Evolutionary conservation across 495 filamentous ascomycete genomes (phyloP).

Genomic region (Aspergillus conjunctus): DNA sequence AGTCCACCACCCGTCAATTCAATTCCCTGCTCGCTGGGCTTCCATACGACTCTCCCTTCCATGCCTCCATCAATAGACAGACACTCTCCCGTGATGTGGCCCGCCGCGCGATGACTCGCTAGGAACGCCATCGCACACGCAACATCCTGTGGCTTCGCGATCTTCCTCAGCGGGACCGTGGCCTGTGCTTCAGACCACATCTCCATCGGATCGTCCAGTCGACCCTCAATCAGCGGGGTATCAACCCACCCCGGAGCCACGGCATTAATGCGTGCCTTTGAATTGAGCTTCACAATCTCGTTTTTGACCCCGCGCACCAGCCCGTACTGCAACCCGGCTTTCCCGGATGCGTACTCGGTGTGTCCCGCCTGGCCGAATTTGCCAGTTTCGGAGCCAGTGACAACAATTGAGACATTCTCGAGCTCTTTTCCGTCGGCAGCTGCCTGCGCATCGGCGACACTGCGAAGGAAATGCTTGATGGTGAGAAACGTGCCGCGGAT

Average conservation of each 20-base stretch:
- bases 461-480: conserved; percentile 58
- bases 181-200: conserved; percentile 50
- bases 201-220: conserved; percentile 50
- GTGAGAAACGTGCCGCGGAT: conserved; percentile 57
- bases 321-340: conserved; percentile 57
- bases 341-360: conserved; percentile 53
- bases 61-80: conserved; percentile 54
- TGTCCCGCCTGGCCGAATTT: conserved; percentile 55
- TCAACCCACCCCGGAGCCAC: conserved; percentile 55
- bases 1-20: background rate
- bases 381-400: conserved; percentile 54
- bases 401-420: conserved; percentile 54
- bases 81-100: conserved; percentile 58
- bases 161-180: conserved; percentile 50
- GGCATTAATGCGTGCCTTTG: conserved; percentile 56
- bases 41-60: conserved; percentile 54
- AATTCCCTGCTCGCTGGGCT: conserved; percentile 33
- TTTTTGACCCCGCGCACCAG: conserved; percentile 55
- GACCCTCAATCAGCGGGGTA: conserved; percentile 47
- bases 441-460: conserved; percentile 40
- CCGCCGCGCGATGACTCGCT: conserved; percentile 53
- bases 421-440: conserved; percentile 37
- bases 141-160: conserved; percentile 53
- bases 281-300: conserved; percentile 56
- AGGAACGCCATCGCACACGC: conserved; percentile 55